Percentiles rank a stretch among this genome's conserved stretches.
Conservation (phyloP, 2,329 filamentous ascomycete species). For the Elsinoe fawcettii region DNA sequence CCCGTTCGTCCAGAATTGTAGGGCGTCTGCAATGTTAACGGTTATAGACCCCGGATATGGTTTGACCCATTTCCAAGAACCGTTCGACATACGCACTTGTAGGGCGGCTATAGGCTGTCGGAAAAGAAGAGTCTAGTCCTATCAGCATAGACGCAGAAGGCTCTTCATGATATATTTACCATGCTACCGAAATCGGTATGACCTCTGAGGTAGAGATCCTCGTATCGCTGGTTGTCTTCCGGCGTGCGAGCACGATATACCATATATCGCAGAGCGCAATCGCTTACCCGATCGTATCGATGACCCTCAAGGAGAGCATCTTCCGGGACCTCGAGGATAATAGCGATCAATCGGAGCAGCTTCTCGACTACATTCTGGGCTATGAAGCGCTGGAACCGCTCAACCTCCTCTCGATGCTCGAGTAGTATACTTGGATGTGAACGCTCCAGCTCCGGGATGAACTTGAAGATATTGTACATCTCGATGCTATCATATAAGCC, state of each 20-base stretch:
- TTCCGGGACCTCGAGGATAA: slow-evolving; percentile 54
- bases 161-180: not conserved
- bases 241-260: slow-evolving; percentile 40
- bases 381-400: slow-evolving; percentile 37
- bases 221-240: slow-evolving; percentile 25
- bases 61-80: slow-evolving; percentile 37
- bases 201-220: slow-evolving; percentile 28
- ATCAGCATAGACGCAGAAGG: not conserved
- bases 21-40: slow-evolving; percentile 36
- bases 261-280: slow-evolving; percentile 59
- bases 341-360: slow-evolving; percentile 53
- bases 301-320: slow-evolving; percentile 50
- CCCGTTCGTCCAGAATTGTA: slow-evolving; percentile 34
- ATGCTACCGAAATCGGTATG: slow-evolving; percentile 38
- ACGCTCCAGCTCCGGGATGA: slow-evolving; percentile 22
- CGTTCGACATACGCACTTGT: slow-evolving; percentile 30
- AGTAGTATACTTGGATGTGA: slow-evolving; percentile 42
- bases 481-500: slow-evolving; percentile 45
- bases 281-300: slow-evolving; percentile 50
- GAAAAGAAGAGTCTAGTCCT: slow-evolving; percentile 33
- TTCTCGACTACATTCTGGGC: slow-evolving; percentile 47
- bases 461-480: slow-evolving; percentile 55
- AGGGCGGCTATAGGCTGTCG: slow-evolving; percentile 37
- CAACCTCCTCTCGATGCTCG: slow-evolving; percentile 48
- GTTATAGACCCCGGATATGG: slow-evolving; percentile 36